Conservation (phyloP, 805 yeast species). For the Suhomyces kilbournensis region DNA sequence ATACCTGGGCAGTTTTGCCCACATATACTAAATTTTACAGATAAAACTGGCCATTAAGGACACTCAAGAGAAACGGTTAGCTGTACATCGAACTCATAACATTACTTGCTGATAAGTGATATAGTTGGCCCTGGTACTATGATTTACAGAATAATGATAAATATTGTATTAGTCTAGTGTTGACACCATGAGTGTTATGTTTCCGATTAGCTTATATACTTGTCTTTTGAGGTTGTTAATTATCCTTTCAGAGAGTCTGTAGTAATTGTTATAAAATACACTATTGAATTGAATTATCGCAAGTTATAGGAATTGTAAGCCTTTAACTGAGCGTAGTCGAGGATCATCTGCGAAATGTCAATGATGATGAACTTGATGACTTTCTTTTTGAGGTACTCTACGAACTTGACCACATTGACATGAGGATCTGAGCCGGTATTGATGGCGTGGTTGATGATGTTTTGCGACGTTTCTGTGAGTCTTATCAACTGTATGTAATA, state of each 20-base stretch:
- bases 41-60: too few relatives aligned
- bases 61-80: too few relatives aligned
- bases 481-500: conserved; percentile 30
- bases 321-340: conserved; percentile 28
- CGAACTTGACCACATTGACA: conserved; percentile 22
- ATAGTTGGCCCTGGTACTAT: too few relatives aligned
- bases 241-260: neutral
- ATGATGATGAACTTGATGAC: conserved; percentile 36
- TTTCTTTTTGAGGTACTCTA: conserved; percentile 35
- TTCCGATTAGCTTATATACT: neutral
- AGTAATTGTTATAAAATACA: neutral
- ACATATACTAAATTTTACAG: too few relatives aligned
- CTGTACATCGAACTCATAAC: too few relatives aligned
- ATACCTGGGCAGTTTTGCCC: too few relatives aligned
- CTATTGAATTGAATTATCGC: neutral
- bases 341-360: conserved; percentile 35
- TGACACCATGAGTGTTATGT: neutral
- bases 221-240: too few relatives aligned
- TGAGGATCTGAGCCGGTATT: conserved; percentile 9
- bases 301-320: conserved; percentile 5
- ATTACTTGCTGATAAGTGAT: too few relatives aligned
- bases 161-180: neutral
- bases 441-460: conserved; percentile 8
- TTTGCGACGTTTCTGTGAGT: conserved; percentile 15
- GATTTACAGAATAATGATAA: too few relatives aligned